These are phyloP conservation scores for Apiospora sp. DNA, from an alignment of 2,329 filamentous ascomycete genomes.

Conservation along the genomic window DNA sequence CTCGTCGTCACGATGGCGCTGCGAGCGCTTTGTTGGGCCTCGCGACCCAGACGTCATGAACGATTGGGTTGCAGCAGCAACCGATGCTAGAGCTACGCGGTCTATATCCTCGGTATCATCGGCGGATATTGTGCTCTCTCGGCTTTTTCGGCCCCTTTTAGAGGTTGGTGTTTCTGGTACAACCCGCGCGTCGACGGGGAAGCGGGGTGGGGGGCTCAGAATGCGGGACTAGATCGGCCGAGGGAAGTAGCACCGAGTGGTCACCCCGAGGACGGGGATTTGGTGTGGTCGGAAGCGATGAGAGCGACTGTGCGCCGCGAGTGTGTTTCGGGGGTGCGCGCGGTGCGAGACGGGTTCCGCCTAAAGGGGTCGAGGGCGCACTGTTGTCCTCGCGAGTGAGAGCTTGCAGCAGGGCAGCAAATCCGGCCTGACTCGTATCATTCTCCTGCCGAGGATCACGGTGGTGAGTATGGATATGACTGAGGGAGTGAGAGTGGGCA, in stretches of 20 bases:
- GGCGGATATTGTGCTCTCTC: slow-evolving; percentile 86
- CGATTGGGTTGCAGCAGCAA: slow-evolving; percentile 55
- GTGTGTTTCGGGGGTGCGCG: slow-evolving; percentile 69
- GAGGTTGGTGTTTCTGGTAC: slow-evolving; percentile 54
- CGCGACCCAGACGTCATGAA: slow-evolving; percentile 44
- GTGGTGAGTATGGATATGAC: slow-evolving; percentile 32
- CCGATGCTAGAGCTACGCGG: slow-evolving; percentile 60
- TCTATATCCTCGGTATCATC: slow-evolving; percentile 66
- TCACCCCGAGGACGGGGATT: slow-evolving; percentile 59
- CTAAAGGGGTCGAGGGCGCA: slow-evolving; percentile 74
- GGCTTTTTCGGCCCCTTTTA: slow-evolving; percentile 68
- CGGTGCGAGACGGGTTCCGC: slow-evolving; percentile 52
- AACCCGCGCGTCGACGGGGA: slow-evolving; percentile 46
- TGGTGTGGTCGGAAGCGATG: slow-evolving; percentile 83
- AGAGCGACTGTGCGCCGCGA: slow-evolving; percentile 82
- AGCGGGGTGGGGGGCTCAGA: slow-evolving; percentile 62
- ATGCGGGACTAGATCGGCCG: slow-evolving; percentile 68
- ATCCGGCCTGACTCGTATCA: slow-evolving; percentile 67
- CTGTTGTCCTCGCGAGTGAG: slow-evolving; percentile 80
- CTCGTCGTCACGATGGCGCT: slow-evolving; percentile 52
- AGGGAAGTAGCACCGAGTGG: slow-evolving; percentile 64
- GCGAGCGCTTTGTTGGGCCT: slow-evolving; percentile 32
- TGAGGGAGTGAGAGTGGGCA: slow-evolving; percentile 7
- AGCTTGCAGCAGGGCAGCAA: slow-evolving; percentile 83
- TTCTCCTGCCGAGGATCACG: slow-evolving; percentile 51